Evolutionary conservation across 495 filamentous ascomycete genomes (phyloP), one percentile per base, ranked within the genome.

Genomic region (Mytilinidion resinicola): DNA sequence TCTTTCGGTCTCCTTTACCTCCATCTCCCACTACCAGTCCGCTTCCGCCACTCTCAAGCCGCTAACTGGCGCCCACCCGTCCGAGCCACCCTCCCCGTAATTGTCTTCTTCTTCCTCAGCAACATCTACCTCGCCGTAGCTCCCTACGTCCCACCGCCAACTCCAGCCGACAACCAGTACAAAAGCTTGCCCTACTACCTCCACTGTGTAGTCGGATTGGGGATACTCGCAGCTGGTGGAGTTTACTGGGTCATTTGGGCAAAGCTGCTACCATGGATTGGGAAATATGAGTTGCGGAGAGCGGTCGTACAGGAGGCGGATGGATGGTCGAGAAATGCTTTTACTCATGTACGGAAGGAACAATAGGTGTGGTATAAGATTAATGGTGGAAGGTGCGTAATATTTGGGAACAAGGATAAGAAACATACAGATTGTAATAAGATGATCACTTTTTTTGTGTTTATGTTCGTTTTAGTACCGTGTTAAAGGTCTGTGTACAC

Each of bases 1-100:
- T 74, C 81, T 37, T 74, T 49, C 9, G 82, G 76, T n/a, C 73
- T 85, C 33, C 63, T 82, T 30, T 73, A 80, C 56, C 76, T 85
- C 46, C 83, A 83, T 68, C 63, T 82, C 21, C 76, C 25, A 6
- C 25, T 30, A 6, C 25, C 25, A 30, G 25, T 6, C 3, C 25
- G 25, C 25, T 30, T 30, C 25, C 25, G 25, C 25, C 25, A 78
- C 65, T 75, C 73, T 47, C 72, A 51, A 30, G 70, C 60, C 11
- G 76, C 56, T 35, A 78, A 73, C 36, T 76, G 69, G 62, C 57
- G 54, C 15, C 74, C 75, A 38, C 68, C 79, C 0, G 71, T 72
- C 53, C 60, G 73, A 1, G 73, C 74, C 0, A 73, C 79, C 7
- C 63, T 72, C 15, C 65, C 77, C 1, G 43, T 79, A 30, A 76